These are phyloP conservation scores for Aaosphaeria arxii DNA, from an alignment of 2,329 filamentous ascomycete species.

Conservation along the genomic window DNA sequence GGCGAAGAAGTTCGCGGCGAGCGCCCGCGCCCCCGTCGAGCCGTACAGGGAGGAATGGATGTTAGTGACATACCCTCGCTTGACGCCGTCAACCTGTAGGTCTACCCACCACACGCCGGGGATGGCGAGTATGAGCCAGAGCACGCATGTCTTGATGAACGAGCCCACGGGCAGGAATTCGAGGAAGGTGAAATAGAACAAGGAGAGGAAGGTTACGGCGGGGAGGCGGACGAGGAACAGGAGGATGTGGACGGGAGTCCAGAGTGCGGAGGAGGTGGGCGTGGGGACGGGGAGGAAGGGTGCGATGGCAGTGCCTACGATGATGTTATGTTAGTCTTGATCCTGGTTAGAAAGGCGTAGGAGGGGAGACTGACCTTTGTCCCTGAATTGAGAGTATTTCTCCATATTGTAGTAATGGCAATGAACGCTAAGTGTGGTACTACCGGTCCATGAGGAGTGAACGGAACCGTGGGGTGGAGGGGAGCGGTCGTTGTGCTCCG, in stretches of 20 bases:
- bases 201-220: constrained; percentile 65
- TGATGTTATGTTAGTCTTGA: not conserved
- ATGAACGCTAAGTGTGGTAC: not conserved
- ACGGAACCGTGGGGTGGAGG: not conserved
- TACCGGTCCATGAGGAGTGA: constrained; percentile 12
- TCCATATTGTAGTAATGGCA: constrained; percentile 60
- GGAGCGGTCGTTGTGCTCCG: not conserved
- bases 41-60: not conserved
- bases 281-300: constrained; percentile 85
- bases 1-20: not conserved
- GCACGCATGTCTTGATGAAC: constrained; percentile 71
- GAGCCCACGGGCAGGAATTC: constrained; percentile 75
- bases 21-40: not conserved
- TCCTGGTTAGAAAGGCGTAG: not conserved
- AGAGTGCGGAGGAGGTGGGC: constrained; percentile 58
- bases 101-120: constrained; percentile 98
- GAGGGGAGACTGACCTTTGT: constrained; percentile 62
- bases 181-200: constrained; percentile 75
- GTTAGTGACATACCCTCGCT: constrained; percentile 65
- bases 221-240: constrained; percentile 81
- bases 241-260: constrained; percentile 63
- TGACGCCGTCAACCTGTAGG: constrained; percentile 95
- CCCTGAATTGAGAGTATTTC: constrained; percentile 90
- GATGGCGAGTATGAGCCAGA: constrained; percentile 85
- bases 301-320: constrained; percentile 84